phyloP scores from a whole-genome alignment of 352 stramenopile species.

The Albugo candida region DNA sequence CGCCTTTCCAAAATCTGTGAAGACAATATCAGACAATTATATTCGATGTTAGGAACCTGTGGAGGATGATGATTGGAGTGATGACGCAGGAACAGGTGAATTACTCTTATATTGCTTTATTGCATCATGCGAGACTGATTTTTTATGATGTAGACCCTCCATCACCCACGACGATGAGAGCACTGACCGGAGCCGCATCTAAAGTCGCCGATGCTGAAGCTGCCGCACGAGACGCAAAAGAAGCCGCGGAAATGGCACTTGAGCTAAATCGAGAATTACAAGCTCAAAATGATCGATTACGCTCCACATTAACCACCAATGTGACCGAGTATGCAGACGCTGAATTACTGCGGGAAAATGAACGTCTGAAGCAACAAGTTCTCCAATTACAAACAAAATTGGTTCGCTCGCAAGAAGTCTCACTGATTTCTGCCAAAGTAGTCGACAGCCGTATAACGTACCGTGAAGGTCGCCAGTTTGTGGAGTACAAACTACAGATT shows the following conservation, averaged over 20 bases:
- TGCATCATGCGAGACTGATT: not conserved
- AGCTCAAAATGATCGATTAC: slow-evolving; percentile 37
- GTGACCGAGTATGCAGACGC: slow-evolving; percentile 48
- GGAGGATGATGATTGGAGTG: slow-evolving; percentile 55
- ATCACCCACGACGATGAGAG: slow-evolving; percentile 34
- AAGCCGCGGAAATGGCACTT: slow-evolving; percentile 29
- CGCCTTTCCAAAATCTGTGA: no score
- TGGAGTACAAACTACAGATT: slow-evolving; percentile 61
- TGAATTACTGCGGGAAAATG: slow-evolving; percentile 41
- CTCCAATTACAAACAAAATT: slow-evolving; percentile 50
- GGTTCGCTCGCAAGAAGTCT: slow-evolving; percentile 39
- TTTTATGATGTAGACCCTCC: slow-evolving; percentile 14
- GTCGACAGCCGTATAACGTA: slow-evolving; percentile 50
- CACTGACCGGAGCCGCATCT: slow-evolving; percentile 41
- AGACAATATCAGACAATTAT: no score
- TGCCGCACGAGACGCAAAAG: slow-evolving; percentile 47
- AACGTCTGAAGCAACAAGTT: slow-evolving; percentile 49
- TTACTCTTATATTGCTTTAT: slow-evolving; percentile 9
- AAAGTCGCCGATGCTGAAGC: slow-evolving; percentile 60
- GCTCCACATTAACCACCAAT: slow-evolving; percentile 38
- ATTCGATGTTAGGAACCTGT: slow-evolving; percentile 43
- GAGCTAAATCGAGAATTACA: slow-evolving; percentile 43
- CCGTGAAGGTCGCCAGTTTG: slow-evolving; percentile 41
- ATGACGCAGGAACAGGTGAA: slow-evolving; percentile 38
- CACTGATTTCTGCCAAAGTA: slow-evolving; percentile 43